These are phyloP conservation scores for Dendrobium huoshanense DNA, from an alignment of 106 monocot species.

Conservation along the genomic window DNA sequence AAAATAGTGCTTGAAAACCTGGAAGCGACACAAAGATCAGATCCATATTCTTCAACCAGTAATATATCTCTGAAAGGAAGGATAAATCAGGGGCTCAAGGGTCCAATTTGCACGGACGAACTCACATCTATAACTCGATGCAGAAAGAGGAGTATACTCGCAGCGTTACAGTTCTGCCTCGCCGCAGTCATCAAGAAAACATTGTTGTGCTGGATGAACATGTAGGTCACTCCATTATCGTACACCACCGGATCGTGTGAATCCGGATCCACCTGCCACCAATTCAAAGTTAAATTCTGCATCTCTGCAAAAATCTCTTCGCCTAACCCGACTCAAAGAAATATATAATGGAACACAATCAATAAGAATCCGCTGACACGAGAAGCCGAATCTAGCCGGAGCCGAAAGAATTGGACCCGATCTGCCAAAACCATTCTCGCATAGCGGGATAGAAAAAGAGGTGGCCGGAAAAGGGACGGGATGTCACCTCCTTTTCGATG, in stretches of 20 bases:
- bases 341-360: background rate
- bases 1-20: conserved; percentile 99
- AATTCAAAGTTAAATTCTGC: background rate
- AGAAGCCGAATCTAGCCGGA: background rate
- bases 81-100: background rate
- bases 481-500: conserved; percentile 71
- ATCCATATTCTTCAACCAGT: background rate
- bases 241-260: conserved; percentile 71
- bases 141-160: conserved; percentile 84
- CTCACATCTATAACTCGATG: conserved; percentile 80
- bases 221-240: conserved; percentile 86
- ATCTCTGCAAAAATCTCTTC: background rate
- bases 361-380: background rate
- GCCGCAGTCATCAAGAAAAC: conserved; percentile 85
- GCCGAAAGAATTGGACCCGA: conserved; percentile 6
- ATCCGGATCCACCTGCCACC: conserved; percentile 65
- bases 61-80: background rate
- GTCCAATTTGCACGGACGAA: background rate
- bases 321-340: background rate
- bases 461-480: background rate
- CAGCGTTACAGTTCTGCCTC: conserved; percentile 88
- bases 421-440: background rate
- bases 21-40: conserved; percentile 3
- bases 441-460: background rate
- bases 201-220: conserved; percentile 96